Conservation (phyloP, 2,329 filamentous ascomycete genomes). For the Exophiala sideris region DNA sequence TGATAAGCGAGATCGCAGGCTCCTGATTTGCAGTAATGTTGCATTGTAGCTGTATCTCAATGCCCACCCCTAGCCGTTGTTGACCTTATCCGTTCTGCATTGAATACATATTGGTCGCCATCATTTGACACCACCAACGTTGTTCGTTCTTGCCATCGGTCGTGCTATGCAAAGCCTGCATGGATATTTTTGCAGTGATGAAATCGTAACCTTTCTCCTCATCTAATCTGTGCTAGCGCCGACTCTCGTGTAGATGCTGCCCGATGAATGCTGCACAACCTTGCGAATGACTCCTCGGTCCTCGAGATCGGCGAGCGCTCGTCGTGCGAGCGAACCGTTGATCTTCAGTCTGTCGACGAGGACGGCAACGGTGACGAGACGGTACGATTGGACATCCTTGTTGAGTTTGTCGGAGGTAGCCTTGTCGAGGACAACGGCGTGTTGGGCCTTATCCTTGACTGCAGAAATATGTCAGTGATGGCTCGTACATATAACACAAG, state of each 20-base stretch:
- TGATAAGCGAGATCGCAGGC: background rate
- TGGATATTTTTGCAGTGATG: background rate
- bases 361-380: constrained; percentile 95
- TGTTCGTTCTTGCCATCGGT: background rate
- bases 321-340: constrained; percentile 93
- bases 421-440: constrained; percentile 98
- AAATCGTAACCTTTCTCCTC: background rate
- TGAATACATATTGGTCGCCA: background rate
- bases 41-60: constrained; percentile 3
- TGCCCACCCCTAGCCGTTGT: background rate
- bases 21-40: constrained; percentile 2
- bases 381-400: constrained; percentile 99
- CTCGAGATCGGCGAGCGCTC: constrained; percentile 35
- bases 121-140: background rate
- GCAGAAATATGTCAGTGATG: constrained; percentile 32
- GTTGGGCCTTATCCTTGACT: constrained; percentile 99
- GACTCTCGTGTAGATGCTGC: constrained; percentile 81
- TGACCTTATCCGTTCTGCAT: background rate
- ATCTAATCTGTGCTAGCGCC: constrained; percentile 29
- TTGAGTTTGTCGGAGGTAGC: constrained; percentile 94
- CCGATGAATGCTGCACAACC: constrained; percentile 91
- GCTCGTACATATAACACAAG: background rate
- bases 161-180: background rate
- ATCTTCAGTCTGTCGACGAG: constrained; percentile 99
- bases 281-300: constrained; percentile 73